Percentiles rank a stretch among this genome's conserved stretches.
phyloP scores from a whole-genome alignment of 2,329 filamentous ascomycete genomes.

The Hymenoscyphus linearis region DNA sequence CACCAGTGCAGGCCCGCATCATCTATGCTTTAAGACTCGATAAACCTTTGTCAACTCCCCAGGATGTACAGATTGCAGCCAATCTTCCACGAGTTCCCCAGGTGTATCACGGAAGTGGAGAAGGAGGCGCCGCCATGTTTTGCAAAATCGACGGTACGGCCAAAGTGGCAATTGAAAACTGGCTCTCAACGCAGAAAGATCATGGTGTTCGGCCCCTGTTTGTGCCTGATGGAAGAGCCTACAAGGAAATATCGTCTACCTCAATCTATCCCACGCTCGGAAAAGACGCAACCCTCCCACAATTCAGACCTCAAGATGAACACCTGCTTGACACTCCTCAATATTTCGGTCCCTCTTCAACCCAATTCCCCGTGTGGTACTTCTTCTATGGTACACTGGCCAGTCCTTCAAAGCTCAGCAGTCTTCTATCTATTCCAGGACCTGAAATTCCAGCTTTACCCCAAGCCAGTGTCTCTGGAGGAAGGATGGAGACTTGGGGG shows the following conservation, averaged over 20 bases:
- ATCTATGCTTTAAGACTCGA: slow-evolving; percentile 24
- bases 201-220: slow-evolving; percentile 25
- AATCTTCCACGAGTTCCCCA: slow-evolving; percentile 14
- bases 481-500: slow-evolving; percentile 2
- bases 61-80: slow-evolving; percentile 20
- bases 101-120: slow-evolving; percentile 14
- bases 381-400: slow-evolving; percentile 39
- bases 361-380: slow-evolving; percentile 32
- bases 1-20: slow-evolving; percentile 3
- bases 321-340: slow-evolving; percentile 5
- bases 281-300: too few relatives aligned
- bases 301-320: slow-evolving; percentile 12
- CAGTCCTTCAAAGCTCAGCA: slow-evolving; percentile 28
- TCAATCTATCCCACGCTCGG: slow-evolving; percentile 24
- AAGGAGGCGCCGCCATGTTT: slow-evolving; percentile 20
- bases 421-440: slow-evolving; percentile 32
- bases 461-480: not conserved
- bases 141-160: slow-evolving; percentile 20
- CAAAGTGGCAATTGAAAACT: slow-evolving; percentile 14
- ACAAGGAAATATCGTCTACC: slow-evolving; percentile 22
- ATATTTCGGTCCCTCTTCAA: not conserved
- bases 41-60: slow-evolving; percentile 15
- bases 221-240: slow-evolving; percentile 23
- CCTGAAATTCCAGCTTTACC: slow-evolving; percentile 10
- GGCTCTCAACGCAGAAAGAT: slow-evolving; percentile 18